phyloP scores from a whole-genome alignment of 768 basidiomycete genomes.

The Auriscalpium microsporum region DNA sequence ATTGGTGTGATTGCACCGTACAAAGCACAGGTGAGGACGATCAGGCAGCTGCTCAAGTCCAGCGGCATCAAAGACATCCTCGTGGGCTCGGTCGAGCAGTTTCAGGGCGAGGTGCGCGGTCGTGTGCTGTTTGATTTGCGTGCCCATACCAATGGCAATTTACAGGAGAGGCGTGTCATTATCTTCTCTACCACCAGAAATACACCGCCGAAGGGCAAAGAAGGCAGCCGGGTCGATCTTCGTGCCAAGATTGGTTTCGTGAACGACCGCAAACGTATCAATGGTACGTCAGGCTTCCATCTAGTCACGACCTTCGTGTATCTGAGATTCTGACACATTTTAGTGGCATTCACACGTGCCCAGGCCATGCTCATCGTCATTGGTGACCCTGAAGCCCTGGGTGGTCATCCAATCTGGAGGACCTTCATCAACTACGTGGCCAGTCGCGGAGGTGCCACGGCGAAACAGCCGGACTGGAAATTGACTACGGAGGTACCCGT shows the following conservation, averaged over 20 bases:
- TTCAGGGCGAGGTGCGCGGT: conserved; percentile 31
- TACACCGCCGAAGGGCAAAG: conserved; percentile 19
- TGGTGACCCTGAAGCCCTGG: conserved; percentile 50
- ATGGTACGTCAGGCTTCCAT: conserved; percentile 22
- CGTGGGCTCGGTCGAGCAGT: conserved; percentile 33
- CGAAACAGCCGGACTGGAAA: conserved; percentile 31
- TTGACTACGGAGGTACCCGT: conserved; percentile 8
- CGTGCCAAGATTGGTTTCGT: conserved; percentile 24
- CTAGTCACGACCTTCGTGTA: neutral
- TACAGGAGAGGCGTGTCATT: conserved; percentile 29
- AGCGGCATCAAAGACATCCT: conserved; percentile 16
- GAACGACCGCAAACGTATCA: conserved; percentile 28
- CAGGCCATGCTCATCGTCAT: conserved; percentile 55
- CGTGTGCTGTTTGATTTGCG: neutral
- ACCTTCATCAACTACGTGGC: conserved; percentile 51
- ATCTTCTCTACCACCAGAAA: conserved; percentile 32
- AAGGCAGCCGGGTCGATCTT: conserved; percentile 4
- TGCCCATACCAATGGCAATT: neutral
- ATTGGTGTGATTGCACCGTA: conserved; percentile 36
- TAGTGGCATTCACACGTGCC: conserved; percentile 61
- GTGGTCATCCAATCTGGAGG: conserved; percentile 52
- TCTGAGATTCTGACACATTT: neutral
- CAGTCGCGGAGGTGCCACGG: conserved; percentile 43
- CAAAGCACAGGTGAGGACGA: conserved; percentile 28
- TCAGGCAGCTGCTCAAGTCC: conserved; percentile 19